These are phyloP conservation scores for Fraxinus angustifolia DNA, from an alignment of 305 asterid species.

Conservation along the genomic window DNA sequence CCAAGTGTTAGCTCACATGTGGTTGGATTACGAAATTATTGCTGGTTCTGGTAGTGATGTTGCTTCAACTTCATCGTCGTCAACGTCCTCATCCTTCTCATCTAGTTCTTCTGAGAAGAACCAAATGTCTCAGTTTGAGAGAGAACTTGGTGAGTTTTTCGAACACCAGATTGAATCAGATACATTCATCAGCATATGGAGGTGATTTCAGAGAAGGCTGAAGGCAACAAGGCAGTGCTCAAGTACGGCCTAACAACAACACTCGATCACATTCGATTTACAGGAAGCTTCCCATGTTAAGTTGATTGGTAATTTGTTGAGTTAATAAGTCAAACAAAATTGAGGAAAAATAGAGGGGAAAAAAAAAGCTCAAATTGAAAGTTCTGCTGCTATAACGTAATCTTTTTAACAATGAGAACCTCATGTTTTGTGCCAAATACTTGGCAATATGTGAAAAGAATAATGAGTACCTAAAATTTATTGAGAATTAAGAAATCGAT, in stretches of 20 bases:
- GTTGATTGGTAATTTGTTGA: conserved; percentile 8
- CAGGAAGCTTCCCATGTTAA: conserved; percentile 67
- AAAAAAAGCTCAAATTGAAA: not conserved
- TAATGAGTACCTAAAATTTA: not conserved
- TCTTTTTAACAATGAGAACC: conserved; percentile 21
- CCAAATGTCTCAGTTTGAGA: too few species aligned
- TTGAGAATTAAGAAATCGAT: not conserved
- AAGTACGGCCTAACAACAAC: conserved; percentile 62
- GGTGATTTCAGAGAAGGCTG: conserved; percentile 91
- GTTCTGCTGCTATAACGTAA: conserved; percentile 10
- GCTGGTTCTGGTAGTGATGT: too few species aligned
- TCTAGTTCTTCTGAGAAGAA: too few species aligned
- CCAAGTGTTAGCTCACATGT: too few species aligned
- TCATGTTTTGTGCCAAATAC: conserved; percentile 17
- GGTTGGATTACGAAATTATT: too few species aligned
- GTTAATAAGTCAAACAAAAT: not conserved
- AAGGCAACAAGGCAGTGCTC: conserved; percentile 70
- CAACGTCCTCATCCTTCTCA: too few species aligned
- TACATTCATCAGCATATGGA: conserved; percentile 86
- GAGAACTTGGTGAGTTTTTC: too few species aligned
- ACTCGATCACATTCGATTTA: conserved; percentile 40
- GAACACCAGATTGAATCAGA: conserved; percentile 92
- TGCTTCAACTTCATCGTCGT: too few species aligned
- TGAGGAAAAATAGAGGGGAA: conserved; percentile 4
- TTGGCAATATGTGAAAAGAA: not conserved